Evolutionary conservation across 78 protist species (phyloP).

Genomic region (Emiliania huxleyi): DNA sequence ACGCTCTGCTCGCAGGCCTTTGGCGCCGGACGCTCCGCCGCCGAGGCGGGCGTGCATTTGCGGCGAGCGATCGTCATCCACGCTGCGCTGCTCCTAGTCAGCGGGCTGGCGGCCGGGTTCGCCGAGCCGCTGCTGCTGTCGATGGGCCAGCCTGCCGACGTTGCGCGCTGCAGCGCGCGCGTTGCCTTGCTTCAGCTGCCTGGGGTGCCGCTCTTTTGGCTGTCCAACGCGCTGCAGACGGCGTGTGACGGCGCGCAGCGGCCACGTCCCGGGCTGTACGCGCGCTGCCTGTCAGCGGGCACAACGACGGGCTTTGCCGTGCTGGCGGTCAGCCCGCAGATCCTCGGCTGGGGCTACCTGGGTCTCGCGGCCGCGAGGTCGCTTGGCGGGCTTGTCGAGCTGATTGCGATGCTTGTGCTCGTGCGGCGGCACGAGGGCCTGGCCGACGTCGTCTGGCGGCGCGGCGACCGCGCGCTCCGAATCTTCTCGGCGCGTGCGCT

Average conservation of each 20-base stretch:
- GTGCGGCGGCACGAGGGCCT: not conserved
- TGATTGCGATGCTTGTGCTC: not conserved
- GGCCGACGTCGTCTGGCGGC: not conserved
- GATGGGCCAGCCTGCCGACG: not conserved
- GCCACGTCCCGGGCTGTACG: not conserved
- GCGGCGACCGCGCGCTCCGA: not conserved
- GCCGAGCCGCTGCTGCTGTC: constrained; percentile 10
- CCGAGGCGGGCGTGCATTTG: not conserved
- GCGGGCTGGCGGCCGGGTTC: not conserved
- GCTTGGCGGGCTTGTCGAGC: not conserved
- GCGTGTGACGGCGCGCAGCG: not conserved
- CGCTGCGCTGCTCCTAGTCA: not conserved
- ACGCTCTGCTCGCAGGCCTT: constrained; percentile 43
- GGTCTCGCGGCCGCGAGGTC: not conserved
- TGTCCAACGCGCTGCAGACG: not conserved
- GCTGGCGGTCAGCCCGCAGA: not conserved
- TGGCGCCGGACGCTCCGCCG: not conserved
- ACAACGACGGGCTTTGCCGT: too few relatives aligned
- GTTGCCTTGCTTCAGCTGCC: not conserved
- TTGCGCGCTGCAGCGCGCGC: not conserved
- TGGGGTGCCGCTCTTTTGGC: not conserved
- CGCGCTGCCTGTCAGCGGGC: too few relatives aligned
- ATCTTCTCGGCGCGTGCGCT: too few relatives aligned
- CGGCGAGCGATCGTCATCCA: not conserved
- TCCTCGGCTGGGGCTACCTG: not conserved